Percentiles rank a stretch among this genome's conserved stretches.
These are phyloP conservation scores for Scutellaria barbata DNA, from an alignment of 257 asterid species.

Conservation along the genomic window DNA sequence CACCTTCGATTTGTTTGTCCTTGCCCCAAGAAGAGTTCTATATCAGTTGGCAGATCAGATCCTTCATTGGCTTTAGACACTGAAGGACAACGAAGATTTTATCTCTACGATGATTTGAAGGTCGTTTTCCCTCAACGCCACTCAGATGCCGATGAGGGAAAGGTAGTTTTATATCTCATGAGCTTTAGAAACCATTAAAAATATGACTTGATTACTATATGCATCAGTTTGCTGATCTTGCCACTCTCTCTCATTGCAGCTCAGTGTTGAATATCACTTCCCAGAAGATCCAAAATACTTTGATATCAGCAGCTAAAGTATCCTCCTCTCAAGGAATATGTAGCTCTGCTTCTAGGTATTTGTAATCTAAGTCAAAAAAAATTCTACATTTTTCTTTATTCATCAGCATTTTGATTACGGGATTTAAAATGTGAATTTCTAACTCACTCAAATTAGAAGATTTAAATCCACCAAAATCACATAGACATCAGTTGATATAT, in stretches of 20 bases:
- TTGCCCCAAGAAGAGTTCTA: conserved; percentile 43
- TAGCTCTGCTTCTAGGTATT: conserved; percentile 25
- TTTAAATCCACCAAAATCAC: too few relatives aligned
- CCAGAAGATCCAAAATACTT: conserved; percentile 82
- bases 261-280: conserved; percentile 67
- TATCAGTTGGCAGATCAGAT: conserved; percentile 35
- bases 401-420: too few relatives aligned
- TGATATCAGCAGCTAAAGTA: conserved; percentile 56
- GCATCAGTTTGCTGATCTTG: too few relatives aligned
- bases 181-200: neutral
- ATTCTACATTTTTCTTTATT: too few relatives aligned
- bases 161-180: conserved; percentile 43
- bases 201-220: too few relatives aligned
- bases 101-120: conserved; percentile 64
- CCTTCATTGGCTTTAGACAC: conserved; percentile 32
- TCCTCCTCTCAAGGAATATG: neutral
- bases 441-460: too few relatives aligned
- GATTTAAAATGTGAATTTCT: too few relatives aligned
- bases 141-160: conserved; percentile 79
- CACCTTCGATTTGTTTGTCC: conserved; percentile 72
- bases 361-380: conserved; percentile 35
- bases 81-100: conserved; percentile 53
- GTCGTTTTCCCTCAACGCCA: conserved; percentile 86
- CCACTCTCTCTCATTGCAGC: conserved; percentile 46
- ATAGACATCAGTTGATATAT: too few relatives aligned